Conservation (phyloP, 768 basidiomycete species). For the Lentinula lateritia region DNA sequence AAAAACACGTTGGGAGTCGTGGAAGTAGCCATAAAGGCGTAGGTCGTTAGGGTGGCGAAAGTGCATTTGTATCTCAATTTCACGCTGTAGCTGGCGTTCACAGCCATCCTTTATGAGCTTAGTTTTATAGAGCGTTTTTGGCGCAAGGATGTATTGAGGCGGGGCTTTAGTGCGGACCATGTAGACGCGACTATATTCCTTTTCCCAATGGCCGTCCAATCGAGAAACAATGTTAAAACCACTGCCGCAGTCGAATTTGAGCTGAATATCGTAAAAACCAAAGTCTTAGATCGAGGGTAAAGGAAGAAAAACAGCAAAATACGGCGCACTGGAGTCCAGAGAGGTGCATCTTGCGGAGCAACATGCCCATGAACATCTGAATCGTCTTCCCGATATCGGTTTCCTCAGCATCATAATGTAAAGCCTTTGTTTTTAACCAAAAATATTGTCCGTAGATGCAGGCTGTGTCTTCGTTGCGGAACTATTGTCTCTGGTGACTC, state of each 20-base stretch:
- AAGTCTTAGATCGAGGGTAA: background rate
- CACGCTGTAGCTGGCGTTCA: constrained; percentile 94
- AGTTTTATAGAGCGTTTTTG: constrained; percentile 95
- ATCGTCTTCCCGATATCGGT: constrained; percentile 81
- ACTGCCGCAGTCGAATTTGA: constrained; percentile 73
- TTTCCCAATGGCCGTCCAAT: constrained; percentile 96
- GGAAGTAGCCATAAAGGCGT: constrained; percentile 94
- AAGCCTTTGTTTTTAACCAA: background rate
- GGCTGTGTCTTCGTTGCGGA: background rate
- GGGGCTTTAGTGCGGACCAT: constrained; percentile 93
- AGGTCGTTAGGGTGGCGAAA: constrained; percentile 93
- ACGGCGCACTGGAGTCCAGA: constrained; percentile 79
- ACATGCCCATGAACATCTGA: constrained; percentile 76
- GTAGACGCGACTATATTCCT: constrained; percentile 98
- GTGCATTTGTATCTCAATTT: constrained; percentile 98
- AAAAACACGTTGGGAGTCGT: constrained; percentile 96
- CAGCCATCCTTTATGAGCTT: constrained; percentile 89
- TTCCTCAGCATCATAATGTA: constrained; percentile 16
- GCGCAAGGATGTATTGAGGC: constrained; percentile 91
- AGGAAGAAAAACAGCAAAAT: constrained; percentile 16
- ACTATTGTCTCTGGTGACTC: background rate
- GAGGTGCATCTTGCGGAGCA: constrained; percentile 73
- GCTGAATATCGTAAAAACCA: constrained; percentile 28
- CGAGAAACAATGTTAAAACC: constrained; percentile 82
- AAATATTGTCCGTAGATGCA: background rate